Evolutionary conservation across 2,329 filamentous ascomycete species (phyloP).

Genomic region (Talaromyces rugulosus): DNA sequence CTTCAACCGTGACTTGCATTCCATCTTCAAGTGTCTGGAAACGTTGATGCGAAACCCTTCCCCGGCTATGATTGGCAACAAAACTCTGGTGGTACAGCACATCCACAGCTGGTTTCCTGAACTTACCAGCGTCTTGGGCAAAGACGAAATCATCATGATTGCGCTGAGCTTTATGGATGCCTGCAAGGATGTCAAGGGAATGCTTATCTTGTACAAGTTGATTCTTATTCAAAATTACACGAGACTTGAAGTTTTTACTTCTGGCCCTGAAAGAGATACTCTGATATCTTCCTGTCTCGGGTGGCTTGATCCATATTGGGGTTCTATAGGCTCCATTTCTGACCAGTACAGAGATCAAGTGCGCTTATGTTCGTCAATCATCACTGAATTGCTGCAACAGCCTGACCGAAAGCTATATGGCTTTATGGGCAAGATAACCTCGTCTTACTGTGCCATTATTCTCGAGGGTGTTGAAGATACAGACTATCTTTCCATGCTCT

Average conservation of each 20-base stretch:
- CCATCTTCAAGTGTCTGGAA: constrained; percentile 86
- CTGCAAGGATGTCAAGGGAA: constrained; percentile 80
- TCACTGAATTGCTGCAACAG: constrained; percentile 77
- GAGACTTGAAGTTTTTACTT: constrained; percentile 72
- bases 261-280: constrained; percentile 68
- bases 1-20: constrained; percentile 78
- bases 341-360: constrained; percentile 92
- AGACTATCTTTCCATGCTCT: constrained; percentile 73
- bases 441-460: constrained; percentile 78
- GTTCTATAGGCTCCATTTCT: constrained; percentile 65
- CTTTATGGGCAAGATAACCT: constrained; percentile 85
- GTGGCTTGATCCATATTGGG: constrained; percentile 95
- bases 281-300: constrained; percentile 76
- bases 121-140: constrained; percentile 68
- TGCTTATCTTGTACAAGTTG: constrained; percentile 86
- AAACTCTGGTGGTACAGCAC: constrained; percentile 91
- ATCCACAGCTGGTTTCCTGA: constrained; percentile 98
- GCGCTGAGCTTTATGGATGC: constrained; percentile 93
- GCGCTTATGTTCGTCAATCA: constrained; percentile 84
- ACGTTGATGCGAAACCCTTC: constrained; percentile 82
- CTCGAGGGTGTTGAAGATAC: constrained; percentile 57
- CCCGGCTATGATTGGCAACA: constrained; percentile 83
- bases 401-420: constrained; percentile 78
- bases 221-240: constrained; percentile 90
- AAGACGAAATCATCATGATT: constrained; percentile 83